phyloP scores from a whole-genome alignment of 2,329 filamentous ascomycete genomes.

The Fusarium stilboides region DNA sequence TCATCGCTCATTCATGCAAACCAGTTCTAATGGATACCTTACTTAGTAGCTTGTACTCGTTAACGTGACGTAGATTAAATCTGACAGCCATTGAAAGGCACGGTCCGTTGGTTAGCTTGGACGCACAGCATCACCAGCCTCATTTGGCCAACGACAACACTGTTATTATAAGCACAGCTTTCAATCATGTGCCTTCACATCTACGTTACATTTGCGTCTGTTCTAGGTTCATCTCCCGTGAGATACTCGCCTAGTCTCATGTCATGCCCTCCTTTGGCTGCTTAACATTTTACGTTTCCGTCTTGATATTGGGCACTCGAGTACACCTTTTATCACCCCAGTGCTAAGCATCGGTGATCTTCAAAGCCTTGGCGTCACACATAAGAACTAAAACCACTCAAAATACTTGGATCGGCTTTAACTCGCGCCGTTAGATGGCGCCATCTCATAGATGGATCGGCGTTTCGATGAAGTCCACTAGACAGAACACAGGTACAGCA shows the following conservation, averaged over 20 bases:
- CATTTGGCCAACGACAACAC: constrained; percentile 24
- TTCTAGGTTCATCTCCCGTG: constrained; percentile 32
- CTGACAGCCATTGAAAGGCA: constrained; percentile 15
- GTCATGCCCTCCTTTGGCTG: constrained; percentile 11
- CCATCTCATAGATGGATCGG: constrained; percentile 28
- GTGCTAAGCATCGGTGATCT: constrained; percentile 1
- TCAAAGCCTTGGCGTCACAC: constrained; percentile 14
- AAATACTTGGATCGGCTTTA: constrained; percentile 5
- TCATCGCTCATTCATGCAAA: constrained; percentile 8
- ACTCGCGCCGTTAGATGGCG: constrained; percentile 26
- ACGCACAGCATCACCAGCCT: constrained; percentile 9
- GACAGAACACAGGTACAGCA: not conserved
- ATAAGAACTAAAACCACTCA: constrained; percentile 2
- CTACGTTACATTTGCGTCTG: constrained; percentile 29
- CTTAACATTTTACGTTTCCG: constrained; percentile 9
- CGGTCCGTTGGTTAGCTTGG: constrained; percentile 21
- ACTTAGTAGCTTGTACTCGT: not conserved
- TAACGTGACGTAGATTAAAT: constrained; percentile 4
- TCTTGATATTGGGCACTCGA: constrained; percentile 3
- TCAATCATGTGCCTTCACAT: constrained; percentile 15
- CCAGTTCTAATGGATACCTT: not conserved
- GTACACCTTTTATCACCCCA: not conserved
- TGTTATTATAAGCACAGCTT: constrained; percentile 14
- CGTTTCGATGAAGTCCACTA: not conserved
- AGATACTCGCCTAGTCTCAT: constrained; percentile 33